phyloP scores from a whole-genome alignment of 2,329 filamentous ascomycete species.

The Calonectria naviculata region DNA sequence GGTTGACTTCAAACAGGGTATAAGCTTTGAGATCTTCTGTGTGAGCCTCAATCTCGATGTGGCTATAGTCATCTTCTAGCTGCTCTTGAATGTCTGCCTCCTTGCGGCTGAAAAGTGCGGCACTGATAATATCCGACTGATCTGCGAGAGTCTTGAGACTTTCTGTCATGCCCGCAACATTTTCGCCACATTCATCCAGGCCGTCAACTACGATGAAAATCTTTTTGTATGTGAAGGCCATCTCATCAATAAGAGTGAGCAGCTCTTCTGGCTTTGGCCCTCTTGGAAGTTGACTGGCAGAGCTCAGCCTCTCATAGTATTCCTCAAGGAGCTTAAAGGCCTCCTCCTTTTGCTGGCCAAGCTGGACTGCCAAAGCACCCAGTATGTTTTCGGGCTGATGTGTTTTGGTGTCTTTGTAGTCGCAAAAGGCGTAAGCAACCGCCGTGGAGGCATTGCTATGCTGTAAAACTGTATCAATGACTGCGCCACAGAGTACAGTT shows the following conservation, averaged over 20 bases:
- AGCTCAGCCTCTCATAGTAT: constrained; percentile 1
- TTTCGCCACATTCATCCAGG: constrained; percentile 17
- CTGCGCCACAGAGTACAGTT: neutral
- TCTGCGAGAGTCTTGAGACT: neutral
- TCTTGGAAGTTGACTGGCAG: neutral
- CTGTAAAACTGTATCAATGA: neutral
- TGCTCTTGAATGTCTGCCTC: constrained; percentile 10
- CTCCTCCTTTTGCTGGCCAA: constrained; percentile 4
- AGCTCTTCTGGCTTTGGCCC: neutral
- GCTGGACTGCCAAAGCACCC: constrained; percentile 15
- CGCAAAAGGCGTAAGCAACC: constrained; percentile 9
- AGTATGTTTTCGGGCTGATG: constrained; percentile 12
- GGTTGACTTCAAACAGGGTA: constrained; percentile 4
- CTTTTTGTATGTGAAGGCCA: constrained; percentile 1
- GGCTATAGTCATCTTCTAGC: neutral
- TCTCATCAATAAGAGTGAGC: neutral
- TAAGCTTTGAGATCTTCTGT: constrained; percentile 13
- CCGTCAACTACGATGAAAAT: constrained; percentile 15
- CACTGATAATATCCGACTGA: neutral
- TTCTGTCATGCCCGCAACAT: neutral
- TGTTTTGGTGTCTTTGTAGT: neutral
- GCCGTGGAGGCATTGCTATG: neutral
- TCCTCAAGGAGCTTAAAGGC: constrained; percentile 16
- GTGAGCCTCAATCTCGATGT: constrained; percentile 22
- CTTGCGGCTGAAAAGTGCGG: constrained; percentile 13